A percentile compares a stretch with the other conserved stretches of the same genome.
phyloP scores from a whole-genome alignment of 208 protist genomes.

The Trypanosoma lewisi region DNA sequence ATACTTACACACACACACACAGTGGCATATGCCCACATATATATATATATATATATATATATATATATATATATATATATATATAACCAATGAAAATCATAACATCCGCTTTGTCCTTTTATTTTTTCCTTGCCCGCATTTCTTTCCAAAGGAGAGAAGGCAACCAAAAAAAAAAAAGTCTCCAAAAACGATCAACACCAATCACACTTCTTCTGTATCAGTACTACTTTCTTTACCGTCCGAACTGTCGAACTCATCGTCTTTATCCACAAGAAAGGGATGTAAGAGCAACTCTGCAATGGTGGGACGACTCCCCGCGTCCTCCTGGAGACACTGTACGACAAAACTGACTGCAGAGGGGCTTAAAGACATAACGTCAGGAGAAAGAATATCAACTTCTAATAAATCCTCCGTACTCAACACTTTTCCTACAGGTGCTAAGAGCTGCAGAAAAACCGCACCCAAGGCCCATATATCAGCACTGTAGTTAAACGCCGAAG shows the following conservation, averaged over 20 bases:
- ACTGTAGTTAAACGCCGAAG: constrained; percentile 40
- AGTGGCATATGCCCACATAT: no score
- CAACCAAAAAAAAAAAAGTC: constrained; percentile 1
- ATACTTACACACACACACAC: no score
- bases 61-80: no score
- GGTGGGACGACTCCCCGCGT: constrained; percentile 43
- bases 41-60: no score
- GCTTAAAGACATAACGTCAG: constrained; percentile 39
- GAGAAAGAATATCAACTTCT: constrained; percentile 67
- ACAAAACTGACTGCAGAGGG: constrained; percentile 42
- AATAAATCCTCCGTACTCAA: constrained; percentile 59
- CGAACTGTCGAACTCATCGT: neutral
- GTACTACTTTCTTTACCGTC: constrained; percentile 12
- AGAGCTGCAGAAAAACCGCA: constrained; percentile 66
- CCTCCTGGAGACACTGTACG: constrained; percentile 67
- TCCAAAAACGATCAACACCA: neutral
- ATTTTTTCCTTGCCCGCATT: neutral
- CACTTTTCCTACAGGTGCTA: constrained; percentile 28
- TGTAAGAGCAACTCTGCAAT: constrained; percentile 52
- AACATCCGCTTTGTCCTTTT: neutral
- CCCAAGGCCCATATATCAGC: constrained; percentile 78
- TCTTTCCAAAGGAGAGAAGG: neutral
- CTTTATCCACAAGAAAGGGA: constrained; percentile 38
- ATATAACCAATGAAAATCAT: no score
- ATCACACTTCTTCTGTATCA: constrained; percentile 8